Conservation (phyloP, 2,329 filamentous ascomycete species). For the Aspergillus brasiliensis region DNA sequence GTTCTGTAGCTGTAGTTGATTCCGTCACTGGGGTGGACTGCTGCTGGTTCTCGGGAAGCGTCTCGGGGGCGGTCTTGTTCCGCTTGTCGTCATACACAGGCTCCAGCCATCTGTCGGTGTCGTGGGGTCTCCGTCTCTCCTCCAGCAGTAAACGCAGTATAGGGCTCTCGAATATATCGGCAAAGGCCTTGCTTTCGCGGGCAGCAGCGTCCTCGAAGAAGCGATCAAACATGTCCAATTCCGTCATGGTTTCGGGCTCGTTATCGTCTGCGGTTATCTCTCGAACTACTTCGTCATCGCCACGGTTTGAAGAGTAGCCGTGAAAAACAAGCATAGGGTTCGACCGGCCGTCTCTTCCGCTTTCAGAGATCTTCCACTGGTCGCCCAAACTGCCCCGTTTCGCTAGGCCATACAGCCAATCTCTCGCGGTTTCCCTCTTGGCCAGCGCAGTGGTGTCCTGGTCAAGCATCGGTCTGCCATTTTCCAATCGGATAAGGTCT, state of each 20-base stretch:
- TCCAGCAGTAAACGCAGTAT: constrained; percentile 39
- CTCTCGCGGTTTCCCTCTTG: constrained; percentile 35
- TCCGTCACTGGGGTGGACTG: background rate
- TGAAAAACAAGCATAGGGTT: constrained; percentile 29
- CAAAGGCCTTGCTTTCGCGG: constrained; percentile 35
- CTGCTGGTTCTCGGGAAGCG: constrained; percentile 1
- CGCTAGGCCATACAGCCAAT: constrained; percentile 45
- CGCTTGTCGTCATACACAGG: constrained; percentile 29
- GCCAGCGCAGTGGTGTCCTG: constrained; percentile 24
- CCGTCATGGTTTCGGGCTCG: constrained; percentile 44
- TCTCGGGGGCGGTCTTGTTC: constrained; percentile 27
- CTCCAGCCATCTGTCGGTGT: constrained; percentile 32
- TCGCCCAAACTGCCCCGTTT: constrained; percentile 46
- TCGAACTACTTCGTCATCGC: constrained; percentile 12
- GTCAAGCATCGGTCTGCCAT: constrained; percentile 47
- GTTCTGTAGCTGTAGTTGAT: constrained; percentile 6
- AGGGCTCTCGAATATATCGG: constrained; percentile 34
- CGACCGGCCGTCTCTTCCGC: constrained; percentile 22
- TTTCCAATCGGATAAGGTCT: constrained; percentile 56
- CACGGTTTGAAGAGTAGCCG: constrained; percentile 13
- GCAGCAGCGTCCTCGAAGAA: constrained; percentile 45
- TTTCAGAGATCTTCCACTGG: constrained; percentile 35
- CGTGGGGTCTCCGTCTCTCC: constrained; percentile 29
- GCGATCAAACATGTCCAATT: constrained; percentile 57
- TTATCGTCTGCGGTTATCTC: constrained; percentile 30